A percentile compares a stretch with the other conserved stretches of the same genome.
Evolutionary conservation across 495 filamentous ascomycete species (phyloP).

Genomic region (Penicillium diatomitis): DNA sequence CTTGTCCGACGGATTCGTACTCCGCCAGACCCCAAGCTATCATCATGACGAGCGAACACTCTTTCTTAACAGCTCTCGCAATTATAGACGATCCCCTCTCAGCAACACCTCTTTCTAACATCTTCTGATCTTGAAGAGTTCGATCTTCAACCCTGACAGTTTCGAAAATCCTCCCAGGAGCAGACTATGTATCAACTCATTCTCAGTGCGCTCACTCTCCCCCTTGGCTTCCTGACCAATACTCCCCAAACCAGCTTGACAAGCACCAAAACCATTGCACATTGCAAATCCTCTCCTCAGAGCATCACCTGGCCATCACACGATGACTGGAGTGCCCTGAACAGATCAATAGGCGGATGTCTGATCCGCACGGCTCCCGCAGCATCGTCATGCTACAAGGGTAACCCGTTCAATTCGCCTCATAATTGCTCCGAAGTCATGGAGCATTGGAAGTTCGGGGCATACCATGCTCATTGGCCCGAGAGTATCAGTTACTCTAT

Average conservation of each 20-base stretch:
- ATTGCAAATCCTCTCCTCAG: constrained; percentile 13
- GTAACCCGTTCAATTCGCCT: constrained; percentile 11
- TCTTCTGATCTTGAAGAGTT: too few relatives aligned
- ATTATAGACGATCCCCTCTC: too few relatives aligned
- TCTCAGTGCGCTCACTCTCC: neutral
- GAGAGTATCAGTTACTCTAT: constrained; percentile 16
- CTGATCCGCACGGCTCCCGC: constrained; percentile 14
- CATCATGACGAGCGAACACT: too few relatives aligned
- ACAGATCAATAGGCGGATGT: constrained; percentile 11
- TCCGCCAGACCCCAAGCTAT: too few relatives aligned
- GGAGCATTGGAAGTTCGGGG: constrained; percentile 12
- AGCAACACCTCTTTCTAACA: too few relatives aligned
- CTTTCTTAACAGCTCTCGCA: too few relatives aligned
- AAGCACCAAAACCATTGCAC: neutral
- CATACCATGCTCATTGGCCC: constrained; percentile 12
- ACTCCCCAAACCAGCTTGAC: neutral
- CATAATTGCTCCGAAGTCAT: constrained; percentile 12
- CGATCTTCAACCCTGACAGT: too few relatives aligned
- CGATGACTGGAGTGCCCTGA: constrained; percentile 18
- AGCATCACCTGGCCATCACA: constrained; percentile 17
- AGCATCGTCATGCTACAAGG: constrained; percentile 19
- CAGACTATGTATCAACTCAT: neutral
- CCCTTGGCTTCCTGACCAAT: neutral
- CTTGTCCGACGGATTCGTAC: too few relatives aligned
- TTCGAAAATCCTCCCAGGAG: too few relatives aligned